Evolutionary conservation across 176 grass and related monocot species (phyloP).

Genomic region (Olyra latifolia): DNA sequence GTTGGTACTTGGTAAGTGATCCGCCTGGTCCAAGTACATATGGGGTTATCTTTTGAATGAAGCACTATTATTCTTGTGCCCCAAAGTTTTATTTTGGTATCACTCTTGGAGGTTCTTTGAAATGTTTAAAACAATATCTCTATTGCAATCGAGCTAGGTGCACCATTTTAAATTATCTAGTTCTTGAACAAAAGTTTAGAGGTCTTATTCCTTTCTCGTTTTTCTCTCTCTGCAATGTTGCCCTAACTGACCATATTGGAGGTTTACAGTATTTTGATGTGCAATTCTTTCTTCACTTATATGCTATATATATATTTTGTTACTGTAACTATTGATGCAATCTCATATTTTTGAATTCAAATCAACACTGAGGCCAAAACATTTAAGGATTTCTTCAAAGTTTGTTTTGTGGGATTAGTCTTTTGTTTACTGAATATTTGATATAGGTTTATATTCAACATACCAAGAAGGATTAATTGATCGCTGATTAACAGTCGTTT

Average conservation of each 20-base stretch:
- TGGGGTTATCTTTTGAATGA: not conserved
- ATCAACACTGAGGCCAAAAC: not conserved
- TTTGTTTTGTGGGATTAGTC: not conserved
- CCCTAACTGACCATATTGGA: not conserved
- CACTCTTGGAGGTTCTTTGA: not conserved
- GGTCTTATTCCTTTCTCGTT: not conserved
- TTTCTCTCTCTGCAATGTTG: not conserved
- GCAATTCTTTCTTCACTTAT: not conserved
- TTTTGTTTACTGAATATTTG: not conserved
- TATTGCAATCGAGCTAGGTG: not conserved
- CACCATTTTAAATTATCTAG: not conserved
- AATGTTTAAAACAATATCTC: not conserved
- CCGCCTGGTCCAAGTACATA: not conserved
- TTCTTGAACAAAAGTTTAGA: not conserved
- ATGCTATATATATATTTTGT: not conserved
- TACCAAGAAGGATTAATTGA: not conserved
- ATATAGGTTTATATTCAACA: constrained; percentile 2
- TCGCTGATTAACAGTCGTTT: not conserved
- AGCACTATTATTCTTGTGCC: not conserved
- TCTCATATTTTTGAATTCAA: not conserved
- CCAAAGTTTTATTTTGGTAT: not conserved
- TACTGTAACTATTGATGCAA: not conserved
- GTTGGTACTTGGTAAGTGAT: not conserved
- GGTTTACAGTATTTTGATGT: not conserved
- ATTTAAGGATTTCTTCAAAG: not conserved